Evolutionary conservation across 2,329 filamentous ascomycete species (phyloP).

Genomic region (Neopestalotiopsis rosae): DNA sequence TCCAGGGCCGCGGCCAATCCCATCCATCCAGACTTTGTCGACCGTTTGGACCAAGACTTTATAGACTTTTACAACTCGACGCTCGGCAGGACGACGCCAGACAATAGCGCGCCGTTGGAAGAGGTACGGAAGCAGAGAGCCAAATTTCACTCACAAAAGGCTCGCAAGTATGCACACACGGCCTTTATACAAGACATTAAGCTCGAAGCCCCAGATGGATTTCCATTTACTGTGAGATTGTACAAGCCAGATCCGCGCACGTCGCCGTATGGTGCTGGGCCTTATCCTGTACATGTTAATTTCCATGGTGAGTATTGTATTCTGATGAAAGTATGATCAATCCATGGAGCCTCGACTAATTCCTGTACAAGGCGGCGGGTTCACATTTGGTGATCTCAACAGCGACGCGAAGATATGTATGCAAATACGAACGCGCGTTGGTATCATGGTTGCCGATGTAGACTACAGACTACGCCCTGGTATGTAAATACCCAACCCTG

Average conservation of each 20-base stretch:
- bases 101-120: not conserved
- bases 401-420: constrained; percentile 17
- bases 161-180: not conserved
- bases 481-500: not conserved
- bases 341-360: not conserved
- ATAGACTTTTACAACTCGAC: constrained; percentile 15
- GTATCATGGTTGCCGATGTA: constrained; percentile 15
- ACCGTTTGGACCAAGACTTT: constrained; percentile 13
- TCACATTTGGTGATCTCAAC: constrained; percentile 13
- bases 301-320: constrained; percentile 4
- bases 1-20: constrained; percentile 8
- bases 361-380: not conserved
- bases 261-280: constrained; percentile 13
- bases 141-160: not conserved
- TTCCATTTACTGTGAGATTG: constrained; percentile 11
- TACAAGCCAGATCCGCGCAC: constrained; percentile 13
- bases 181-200: constrained; percentile 11
- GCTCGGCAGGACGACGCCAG: not conserved
- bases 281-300: constrained; percentile 17
- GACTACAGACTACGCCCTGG: constrained; percentile 14
- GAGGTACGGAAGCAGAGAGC: constrained; percentile 6
- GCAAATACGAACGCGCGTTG: constrained; percentile 8
- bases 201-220: constrained; percentile 8
- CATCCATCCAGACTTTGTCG: constrained; percentile 15
- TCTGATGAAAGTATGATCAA: not conserved